phyloP scores from a whole-genome alignment of 2,329 filamentous ascomycete genomes.

The Talaromyces sp. region DNA sequence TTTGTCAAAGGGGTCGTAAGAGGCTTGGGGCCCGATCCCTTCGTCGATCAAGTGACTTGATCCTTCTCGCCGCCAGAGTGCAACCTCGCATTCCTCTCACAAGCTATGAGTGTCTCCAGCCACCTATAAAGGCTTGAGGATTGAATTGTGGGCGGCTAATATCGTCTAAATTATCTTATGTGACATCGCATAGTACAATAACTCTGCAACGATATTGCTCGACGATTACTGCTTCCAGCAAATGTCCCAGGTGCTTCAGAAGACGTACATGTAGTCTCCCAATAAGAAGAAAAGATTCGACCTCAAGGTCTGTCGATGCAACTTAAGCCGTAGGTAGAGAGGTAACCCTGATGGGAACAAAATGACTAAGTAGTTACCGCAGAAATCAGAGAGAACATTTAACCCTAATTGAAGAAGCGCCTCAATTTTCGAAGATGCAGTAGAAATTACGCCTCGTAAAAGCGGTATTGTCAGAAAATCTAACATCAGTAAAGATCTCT shows the following conservation, averaged over 20 bases:
- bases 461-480: not conserved
- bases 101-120: not conserved
- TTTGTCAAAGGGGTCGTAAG: not conserved
- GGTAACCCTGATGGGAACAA: not conserved
- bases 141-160: not conserved
- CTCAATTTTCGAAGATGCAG: not conserved
- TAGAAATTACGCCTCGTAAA: not conserved
- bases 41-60: not conserved
- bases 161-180: not conserved
- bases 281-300: not conserved
- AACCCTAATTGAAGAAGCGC: not conserved
- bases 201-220: not conserved
- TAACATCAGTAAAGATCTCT: not conserved
- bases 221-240: not conserved
- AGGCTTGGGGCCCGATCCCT: not conserved
- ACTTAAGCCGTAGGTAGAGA: not conserved
- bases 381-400: not conserved
- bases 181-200: not conserved
- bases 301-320: not conserved
- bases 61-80: not conserved
- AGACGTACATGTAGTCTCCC: not conserved
- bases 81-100: not conserved
- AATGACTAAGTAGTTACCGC: not conserved
- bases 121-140: not conserved
- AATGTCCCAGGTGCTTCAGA: no score